Conservation (phyloP, 768 basidiomycete species). For the Tricholoma flavovirens region DNA sequence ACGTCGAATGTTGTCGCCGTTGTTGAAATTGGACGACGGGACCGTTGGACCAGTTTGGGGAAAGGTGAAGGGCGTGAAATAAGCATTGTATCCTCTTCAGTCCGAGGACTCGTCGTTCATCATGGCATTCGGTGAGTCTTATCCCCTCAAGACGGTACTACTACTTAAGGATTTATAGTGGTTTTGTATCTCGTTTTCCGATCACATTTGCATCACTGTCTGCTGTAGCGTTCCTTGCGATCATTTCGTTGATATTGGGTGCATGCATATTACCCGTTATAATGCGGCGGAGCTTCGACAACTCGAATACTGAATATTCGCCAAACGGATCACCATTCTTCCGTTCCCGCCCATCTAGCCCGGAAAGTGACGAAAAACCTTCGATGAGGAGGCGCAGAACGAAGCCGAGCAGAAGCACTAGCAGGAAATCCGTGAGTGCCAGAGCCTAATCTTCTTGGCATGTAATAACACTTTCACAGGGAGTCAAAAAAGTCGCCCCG, state of each 20-base stretch:
- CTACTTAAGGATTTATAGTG: conserved; percentile 34
- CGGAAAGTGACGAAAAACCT: conserved; percentile 16
- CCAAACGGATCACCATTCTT: neutral
- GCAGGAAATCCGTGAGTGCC: conserved; percentile 17
- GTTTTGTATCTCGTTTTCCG: conserved; percentile 67
- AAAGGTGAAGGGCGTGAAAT: conserved; percentile 69
- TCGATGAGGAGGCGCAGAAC: conserved; percentile 18
- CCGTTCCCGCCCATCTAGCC: conserved; percentile 10
- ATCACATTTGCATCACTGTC: conserved; percentile 45
- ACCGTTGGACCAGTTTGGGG: conserved; percentile 68
- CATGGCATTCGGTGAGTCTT: conserved; percentile 63
- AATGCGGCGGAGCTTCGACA: conserved; percentile 15
- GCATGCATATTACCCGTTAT: conserved; percentile 48
- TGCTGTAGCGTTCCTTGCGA: conserved; percentile 39
- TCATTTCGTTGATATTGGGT: conserved; percentile 41
- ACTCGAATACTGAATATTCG: conserved; percentile 1
- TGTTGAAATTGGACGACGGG: conserved; percentile 69
- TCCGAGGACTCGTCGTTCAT: conserved; percentile 59
- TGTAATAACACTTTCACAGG: conserved; percentile 7
- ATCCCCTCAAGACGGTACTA: neutral
- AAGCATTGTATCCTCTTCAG: conserved; percentile 53
- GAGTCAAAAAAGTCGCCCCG: conserved; percentile 26
- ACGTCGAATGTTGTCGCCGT: conserved; percentile 46
- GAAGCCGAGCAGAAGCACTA: conserved; percentile 19
- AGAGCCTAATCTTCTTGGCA: neutral